Evolutionary conservation across 176 grass and related monocot species (phyloP), one percentile per base, ranked within the genome.

Genomic region (Oryza punctata): DNA sequence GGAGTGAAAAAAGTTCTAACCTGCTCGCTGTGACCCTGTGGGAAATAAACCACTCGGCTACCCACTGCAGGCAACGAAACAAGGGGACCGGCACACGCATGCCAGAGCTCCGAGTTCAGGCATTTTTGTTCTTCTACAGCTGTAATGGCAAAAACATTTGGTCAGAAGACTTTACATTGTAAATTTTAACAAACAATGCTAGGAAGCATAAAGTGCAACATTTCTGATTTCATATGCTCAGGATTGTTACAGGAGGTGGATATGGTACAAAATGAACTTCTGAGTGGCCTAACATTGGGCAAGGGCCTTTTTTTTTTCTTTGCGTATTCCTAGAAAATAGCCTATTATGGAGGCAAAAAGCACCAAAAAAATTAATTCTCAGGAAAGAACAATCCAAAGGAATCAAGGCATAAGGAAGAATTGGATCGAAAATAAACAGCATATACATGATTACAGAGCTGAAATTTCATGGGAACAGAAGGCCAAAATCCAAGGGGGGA

Each of bases 21-120:
- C 93, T 98, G 96, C 64, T 98, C 96, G 28, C 96, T 98, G 73
- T 98, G 96, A n/a, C 96, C 96, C 86, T 98, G 96, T 75, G 96
- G 87, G 75, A 98, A 95, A 87, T 98, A 98, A 40, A 98, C 91
- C 10, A 98, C 96, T 66, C 96, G 89, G 79, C 90, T 95, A 74
- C 96, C 96, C 69, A 95, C 85, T 8, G 79, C 82, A 35, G 96
- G 96, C 78, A 98, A 84, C 24, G 96, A 95, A 46, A 98, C 96
- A 77, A 98, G 96, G 1, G 96, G 96, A 7, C 96, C 96, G n/a
- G 96, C 96, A 80, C 96, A 98, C n/a, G 96, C 96, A 91, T 98
- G 96, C 96, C 96, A 98, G 73, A 98, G 79, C 69, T 98, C 96
- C 29, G 96, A 98, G 85, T 98, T 98, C 46, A 98, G 79, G 45